Percentiles rank a stretch among this genome's conserved stretches.
phyloP scores from a whole-genome alignment of 768 basidiomycete species.

The Tricholoma sp. region DNA sequence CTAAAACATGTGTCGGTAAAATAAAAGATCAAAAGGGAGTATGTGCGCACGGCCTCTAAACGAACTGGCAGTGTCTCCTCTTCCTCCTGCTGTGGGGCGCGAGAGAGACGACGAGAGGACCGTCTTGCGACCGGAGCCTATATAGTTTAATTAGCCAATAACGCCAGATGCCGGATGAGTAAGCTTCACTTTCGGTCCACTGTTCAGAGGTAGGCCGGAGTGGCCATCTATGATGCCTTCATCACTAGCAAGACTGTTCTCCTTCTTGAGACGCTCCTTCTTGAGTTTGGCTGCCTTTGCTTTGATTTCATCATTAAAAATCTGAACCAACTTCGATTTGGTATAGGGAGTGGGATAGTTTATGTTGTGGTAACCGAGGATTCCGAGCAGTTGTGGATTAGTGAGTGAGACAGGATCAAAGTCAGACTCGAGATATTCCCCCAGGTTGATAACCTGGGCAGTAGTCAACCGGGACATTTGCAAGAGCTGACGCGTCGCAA shows the following conservation, averaged over 20 bases:
- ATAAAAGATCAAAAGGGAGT: constrained; percentile 1
- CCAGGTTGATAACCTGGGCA: constrained; percentile 65
- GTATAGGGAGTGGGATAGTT: constrained; percentile 70
- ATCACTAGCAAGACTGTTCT: constrained; percentile 71
- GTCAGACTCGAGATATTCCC: constrained; percentile 75
- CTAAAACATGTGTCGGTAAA: constrained; percentile 27
- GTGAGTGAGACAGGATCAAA: constrained; percentile 74
- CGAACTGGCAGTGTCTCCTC: constrained; percentile 33
- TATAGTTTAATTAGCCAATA: background rate
- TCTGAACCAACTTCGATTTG: constrained; percentile 69
- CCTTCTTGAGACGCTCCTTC: constrained; percentile 58
- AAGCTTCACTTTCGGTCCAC: constrained; percentile 2
- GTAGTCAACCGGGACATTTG: constrained; percentile 76
- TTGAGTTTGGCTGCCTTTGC: constrained; percentile 50
- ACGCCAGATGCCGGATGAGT: background rate
- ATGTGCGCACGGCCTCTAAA: constrained; percentile 51
- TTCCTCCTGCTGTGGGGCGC: constrained; percentile 44
- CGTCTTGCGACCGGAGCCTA: constrained; percentile 35
- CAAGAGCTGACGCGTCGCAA: background rate
- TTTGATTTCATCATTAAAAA: constrained; percentile 78
- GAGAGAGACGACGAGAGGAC: constrained; percentile 63
- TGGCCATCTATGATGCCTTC: constrained; percentile 79
- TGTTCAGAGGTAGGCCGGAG: constrained; percentile 62
- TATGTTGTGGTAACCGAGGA: constrained; percentile 74
- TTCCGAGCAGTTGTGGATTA: constrained; percentile 74